Evolutionary conservation across 2,329 filamentous ascomycete species (phyloP).

Genomic region (Microsporum canis): DNA sequence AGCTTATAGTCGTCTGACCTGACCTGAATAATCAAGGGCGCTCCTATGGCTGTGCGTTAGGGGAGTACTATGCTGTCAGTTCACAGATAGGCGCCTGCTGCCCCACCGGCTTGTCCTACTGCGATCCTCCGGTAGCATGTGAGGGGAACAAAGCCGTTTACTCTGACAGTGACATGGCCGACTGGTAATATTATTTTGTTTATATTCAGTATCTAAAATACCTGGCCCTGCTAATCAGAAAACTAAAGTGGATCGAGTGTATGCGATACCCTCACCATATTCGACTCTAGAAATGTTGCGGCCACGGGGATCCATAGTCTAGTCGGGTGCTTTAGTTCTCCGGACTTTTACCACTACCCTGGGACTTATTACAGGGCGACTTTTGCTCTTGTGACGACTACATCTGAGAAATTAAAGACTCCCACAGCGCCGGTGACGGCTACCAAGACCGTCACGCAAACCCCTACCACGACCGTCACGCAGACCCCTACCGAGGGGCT

Average conservation of each 20-base stretch:
- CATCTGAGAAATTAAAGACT: neutral
- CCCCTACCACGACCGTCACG: neutral
- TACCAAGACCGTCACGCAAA: neutral
- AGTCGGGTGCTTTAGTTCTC: neutral
- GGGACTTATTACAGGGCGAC: neutral
- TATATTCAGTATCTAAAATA: neutral
- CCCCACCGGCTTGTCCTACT: neutral
- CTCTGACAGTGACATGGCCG: neutral
- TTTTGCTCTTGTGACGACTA: neutral
- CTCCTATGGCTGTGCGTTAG: neutral
- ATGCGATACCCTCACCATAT: constrained; percentile 1
- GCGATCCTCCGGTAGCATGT: neutral
- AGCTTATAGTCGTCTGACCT: neutral
- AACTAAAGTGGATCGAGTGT: neutral
- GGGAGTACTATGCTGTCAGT: neutral
- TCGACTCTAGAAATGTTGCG: neutral
- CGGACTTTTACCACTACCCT: neutral
- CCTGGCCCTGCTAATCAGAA: neutral
- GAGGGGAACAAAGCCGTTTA: neutral
- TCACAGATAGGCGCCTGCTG: neutral
- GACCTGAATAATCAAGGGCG: neutral
- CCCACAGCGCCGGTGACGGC: neutral
- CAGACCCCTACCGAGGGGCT: neutral
- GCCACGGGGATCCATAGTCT: neutral
- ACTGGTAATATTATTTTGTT: constrained; percentile 1